phyloP scores from a whole-genome alignment of 2,329 filamentous ascomycete species.

The Colletotrichum brevisporum region DNA sequence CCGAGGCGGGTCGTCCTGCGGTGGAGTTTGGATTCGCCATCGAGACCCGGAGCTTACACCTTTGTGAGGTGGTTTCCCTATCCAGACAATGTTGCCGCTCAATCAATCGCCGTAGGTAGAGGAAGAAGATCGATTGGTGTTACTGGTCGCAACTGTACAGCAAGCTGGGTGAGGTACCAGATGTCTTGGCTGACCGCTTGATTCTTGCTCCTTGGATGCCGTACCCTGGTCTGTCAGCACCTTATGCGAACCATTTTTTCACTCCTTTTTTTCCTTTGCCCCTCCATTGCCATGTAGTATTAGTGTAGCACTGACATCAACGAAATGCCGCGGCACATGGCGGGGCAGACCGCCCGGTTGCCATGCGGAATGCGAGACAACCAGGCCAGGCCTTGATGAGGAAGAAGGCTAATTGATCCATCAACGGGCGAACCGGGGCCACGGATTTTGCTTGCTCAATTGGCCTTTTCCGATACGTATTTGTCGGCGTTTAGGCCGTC shows the following conservation, averaged over 20 bases:
- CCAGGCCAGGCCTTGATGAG: not conserved
- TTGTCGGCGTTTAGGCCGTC: slow-evolving; percentile 1
- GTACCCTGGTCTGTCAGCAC: slow-evolving; percentile 12
- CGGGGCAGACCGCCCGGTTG: slow-evolving; percentile 8
- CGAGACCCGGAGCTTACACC: slow-evolving; percentile 3
- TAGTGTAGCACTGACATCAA: slow-evolving; percentile 20
- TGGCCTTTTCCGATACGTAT: not conserved
- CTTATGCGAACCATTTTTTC: slow-evolving; percentile 1
- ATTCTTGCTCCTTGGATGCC: not conserved
- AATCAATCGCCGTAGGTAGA: too few species aligned
- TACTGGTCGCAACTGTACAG: too few species aligned
- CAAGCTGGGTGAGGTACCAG: too few species aligned
- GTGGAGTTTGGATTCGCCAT: slow-evolving; percentile 12
- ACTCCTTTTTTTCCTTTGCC: slow-evolving; percentile 26
- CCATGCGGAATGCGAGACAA: slow-evolving; percentile 4
- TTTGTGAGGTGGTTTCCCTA: slow-evolving; percentile 27
- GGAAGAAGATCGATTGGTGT: too few species aligned
- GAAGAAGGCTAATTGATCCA: slow-evolving; percentile 13
- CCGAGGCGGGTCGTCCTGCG: not conserved
- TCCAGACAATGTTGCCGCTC: not conserved
- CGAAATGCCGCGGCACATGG: slow-evolving; percentile 32
- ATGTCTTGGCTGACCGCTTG: not conserved
- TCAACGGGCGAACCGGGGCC: not conserved
- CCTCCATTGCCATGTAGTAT: slow-evolving; percentile 17
- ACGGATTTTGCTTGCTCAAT: not conserved